Conservation (phyloP, 2,329 filamentous ascomycete species). For the Trichophyton simii region DNA sequence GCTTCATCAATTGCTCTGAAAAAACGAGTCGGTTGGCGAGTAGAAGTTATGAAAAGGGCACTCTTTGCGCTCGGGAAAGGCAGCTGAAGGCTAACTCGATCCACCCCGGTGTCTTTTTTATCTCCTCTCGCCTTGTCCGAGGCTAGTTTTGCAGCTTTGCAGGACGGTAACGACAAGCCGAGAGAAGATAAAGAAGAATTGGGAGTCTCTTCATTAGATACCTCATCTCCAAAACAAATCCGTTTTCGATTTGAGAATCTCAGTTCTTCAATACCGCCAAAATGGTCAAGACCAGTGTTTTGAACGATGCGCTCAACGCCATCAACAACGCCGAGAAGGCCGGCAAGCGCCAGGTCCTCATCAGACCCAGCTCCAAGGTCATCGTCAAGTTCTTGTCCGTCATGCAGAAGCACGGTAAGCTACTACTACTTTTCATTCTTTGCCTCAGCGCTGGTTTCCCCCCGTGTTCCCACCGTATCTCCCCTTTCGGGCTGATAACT, state of each 20-base stretch:
- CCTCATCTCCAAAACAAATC: conserved; percentile 37
- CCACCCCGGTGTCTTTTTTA: conserved; percentile 10
- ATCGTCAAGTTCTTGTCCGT: conserved; percentile 98
- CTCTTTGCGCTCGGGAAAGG: conserved; percentile 52
- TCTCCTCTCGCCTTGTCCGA: conserved; percentile 6
- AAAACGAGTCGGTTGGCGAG: background rate
- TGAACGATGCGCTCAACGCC: conserved; percentile 97
- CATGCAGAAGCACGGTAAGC: conserved; percentile 99
- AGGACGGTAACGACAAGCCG: background rate
- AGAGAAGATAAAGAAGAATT: conserved; percentile 1
- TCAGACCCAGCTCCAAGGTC: conserved; percentile 97
- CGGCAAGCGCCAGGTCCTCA: conserved; percentile 98
- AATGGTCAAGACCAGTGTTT: conserved; percentile 98
- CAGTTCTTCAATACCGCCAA: conserved; percentile 43
- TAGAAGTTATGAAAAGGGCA: conserved; percentile 36
- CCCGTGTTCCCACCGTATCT: conserved; percentile 9
- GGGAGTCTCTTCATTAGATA: conserved; percentile 36
- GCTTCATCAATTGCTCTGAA: conserved; percentile 11
- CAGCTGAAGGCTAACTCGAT: conserved; percentile 50
- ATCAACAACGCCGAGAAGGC: conserved; percentile 99
- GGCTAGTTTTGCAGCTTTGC: background rate
- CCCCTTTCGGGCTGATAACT: conserved; percentile 96
- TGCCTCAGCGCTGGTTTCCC: conserved; percentile 1
- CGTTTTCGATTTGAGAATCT: conserved; percentile 41
- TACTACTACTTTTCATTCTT: conserved; percentile 5